Conservation (phyloP, 2,329 filamentous ascomycete genomes). For the Colletotrichum acutatum region DNA sequence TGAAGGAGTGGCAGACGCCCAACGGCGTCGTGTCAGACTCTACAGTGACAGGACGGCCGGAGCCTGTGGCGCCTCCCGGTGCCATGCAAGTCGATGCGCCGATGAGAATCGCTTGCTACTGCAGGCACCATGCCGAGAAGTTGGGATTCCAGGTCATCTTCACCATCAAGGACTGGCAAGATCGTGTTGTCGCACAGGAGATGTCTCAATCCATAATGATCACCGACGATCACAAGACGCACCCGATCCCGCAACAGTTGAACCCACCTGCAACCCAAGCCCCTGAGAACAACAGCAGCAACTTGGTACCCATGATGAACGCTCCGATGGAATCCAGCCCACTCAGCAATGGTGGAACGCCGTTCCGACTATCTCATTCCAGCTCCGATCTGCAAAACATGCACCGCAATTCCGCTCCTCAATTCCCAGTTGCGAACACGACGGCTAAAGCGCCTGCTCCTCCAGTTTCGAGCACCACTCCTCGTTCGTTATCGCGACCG, state of each 20-base stretch:
- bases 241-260: conserved; percentile 55
- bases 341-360: conserved; percentile 49
- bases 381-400: conserved; percentile 71
- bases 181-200: conserved; percentile 82
- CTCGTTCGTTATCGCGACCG: conserved; percentile 70
- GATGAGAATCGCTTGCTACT: conserved; percentile 98
- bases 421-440: conserved; percentile 44
- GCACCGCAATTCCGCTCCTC: conserved; percentile 58
- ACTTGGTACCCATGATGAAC: conserved; percentile 30
- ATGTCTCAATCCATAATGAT: conserved; percentile 94
- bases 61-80: conserved; percentile 59
- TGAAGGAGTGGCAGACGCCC: conserved; percentile 81
- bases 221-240: conserved; percentile 97
- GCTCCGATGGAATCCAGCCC: conserved; percentile 43
- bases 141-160: conserved; percentile 93
- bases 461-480: conserved; percentile 6
- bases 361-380: conserved; percentile 69
- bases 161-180: conserved; percentile 85
- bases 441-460: conserved; percentile 40
- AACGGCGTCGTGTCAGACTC: conserved; percentile 47
- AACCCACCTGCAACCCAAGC: conserved; percentile 32
- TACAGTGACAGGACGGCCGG: conserved; percentile 53
- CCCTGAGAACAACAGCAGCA: conserved; percentile 30
- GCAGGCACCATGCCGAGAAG: conserved; percentile 94
- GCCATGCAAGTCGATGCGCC: conserved; percentile 84